A percentile compares a stretch with the other conserved stretches of the same genome.
These are phyloP conservation scores for Penicillium expansum DNA, from an alignment of 2,329 filamentous ascomycete species.

Conservation along the genomic window DNA sequence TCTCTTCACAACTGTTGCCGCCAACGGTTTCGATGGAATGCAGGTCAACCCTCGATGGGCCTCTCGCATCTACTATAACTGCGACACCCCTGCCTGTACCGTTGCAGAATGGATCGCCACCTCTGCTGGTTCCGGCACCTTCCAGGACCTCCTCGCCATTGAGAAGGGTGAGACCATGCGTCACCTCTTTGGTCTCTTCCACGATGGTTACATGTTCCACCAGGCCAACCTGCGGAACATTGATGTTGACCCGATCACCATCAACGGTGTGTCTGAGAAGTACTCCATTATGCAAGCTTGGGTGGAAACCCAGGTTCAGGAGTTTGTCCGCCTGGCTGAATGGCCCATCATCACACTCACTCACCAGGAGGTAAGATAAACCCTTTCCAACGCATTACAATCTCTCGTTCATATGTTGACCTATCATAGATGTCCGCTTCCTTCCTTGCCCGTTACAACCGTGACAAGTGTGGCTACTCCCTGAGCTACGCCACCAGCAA, in stretches of 20 bases:
- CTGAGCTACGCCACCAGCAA: conserved; percentile 47
- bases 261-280: conserved; percentile 49
- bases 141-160: conserved; percentile 51
- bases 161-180: conserved; percentile 55
- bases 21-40: conserved; percentile 56
- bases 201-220: conserved; percentile 63
- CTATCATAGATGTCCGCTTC: conserved; percentile 40
- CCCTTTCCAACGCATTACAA: neutral
- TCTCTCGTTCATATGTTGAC: neutral
- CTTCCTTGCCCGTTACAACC: conserved; percentile 54
- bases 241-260: conserved; percentile 47
- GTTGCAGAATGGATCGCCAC: conserved; percentile 61
- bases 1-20: conserved; percentile 50
- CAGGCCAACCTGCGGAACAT: conserved; percentile 59
- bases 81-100: conserved; percentile 57
- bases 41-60: conserved; percentile 60
- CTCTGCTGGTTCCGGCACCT: conserved; percentile 54
- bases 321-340: conserved; percentile 52
- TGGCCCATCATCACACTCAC: conserved; percentile 58
- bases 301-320: conserved; percentile 54
- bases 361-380: conserved; percentile 51
- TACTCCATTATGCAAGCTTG: conserved; percentile 58
- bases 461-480: conserved; percentile 53
- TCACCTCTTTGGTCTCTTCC: conserved; percentile 56
- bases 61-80: conserved; percentile 64